Evolutionary conservation across 148 eudicot species (phyloP), one percentile per base, ranked within the genome.

Genomic region (Persicaria maculosa): DNA sequence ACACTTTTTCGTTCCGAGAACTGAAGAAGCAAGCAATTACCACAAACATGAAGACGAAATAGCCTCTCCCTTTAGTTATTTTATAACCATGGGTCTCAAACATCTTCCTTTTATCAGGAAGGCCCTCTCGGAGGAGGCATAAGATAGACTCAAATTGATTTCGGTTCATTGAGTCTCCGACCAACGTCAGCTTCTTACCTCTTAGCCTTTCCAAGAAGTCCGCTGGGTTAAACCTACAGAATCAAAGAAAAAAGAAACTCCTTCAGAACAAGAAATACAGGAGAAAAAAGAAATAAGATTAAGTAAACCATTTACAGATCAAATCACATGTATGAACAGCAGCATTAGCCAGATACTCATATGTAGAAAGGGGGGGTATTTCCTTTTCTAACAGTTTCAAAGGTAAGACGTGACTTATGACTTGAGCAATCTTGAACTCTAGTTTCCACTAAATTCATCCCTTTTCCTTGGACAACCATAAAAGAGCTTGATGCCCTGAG

Each of bases 131-230:
- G 52, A 95, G 88, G 77, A 95, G 81, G 72, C 98, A 95, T 52
- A 95, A 81, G 70, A 95, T 88, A 20, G 98, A 95, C 78, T 95
- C 98, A 78, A 90, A 95, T 83, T 95, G 96, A 82, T 95, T 95
- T 48, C 98, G 81, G 82, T 92, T 92, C 93, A 95, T 84, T 7
- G 98, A 95, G 81, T 95, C 98, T 76, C 98, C 98, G 53, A 92
- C 91, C 67, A 95, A 93, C 90, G 89, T 78, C 81, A 95, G 79
- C 78, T 86, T 84, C 84, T 90, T 92, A 74, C 93, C 92, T 81
- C 85, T 88, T 52, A 95, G 79, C 84, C 91, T 88, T 77, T 73
- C 81, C 87, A 95, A 82, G 68, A 95, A 92, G 83, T 92, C 97
- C 52, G 93, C 87, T 59, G 93, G 90, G 72, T 87, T 90, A 72